Evolutionary conservation across 805 yeast species (phyloP).

Genomic region (Candida insectorum): DNA sequence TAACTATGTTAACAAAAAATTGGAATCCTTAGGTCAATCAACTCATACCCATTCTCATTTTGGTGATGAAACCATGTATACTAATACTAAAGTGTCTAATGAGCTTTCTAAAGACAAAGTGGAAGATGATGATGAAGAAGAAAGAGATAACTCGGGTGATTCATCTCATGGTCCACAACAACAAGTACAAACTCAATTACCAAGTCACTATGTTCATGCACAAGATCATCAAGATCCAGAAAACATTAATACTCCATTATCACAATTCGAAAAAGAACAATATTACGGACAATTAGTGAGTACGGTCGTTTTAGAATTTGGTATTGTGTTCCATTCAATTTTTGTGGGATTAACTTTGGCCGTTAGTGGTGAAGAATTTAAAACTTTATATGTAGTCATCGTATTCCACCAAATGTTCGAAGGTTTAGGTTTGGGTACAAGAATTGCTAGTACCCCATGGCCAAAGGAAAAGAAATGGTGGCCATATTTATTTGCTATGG

Average conservation of each 20-base stretch:
- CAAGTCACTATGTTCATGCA: conserved; percentile 45
- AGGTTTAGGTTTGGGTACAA: conserved; percentile 81
- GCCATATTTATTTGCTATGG: conserved; percentile 57
- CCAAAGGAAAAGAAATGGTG: conserved; percentile 37
- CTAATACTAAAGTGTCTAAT: conserved; percentile 16
- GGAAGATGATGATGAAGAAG: conserved; percentile 15
- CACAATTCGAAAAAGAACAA: conserved; percentile 36
- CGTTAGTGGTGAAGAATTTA: conserved; percentile 74
- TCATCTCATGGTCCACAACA: conserved; percentile 9
- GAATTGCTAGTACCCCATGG: conserved; percentile 44
- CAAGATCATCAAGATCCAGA: conserved; percentile 45
- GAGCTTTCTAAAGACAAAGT: conserved; percentile 1
- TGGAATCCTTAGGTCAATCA: conserved; percentile 13
- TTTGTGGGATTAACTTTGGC: conserved; percentile 78
- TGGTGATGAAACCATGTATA: conserved; percentile 38
- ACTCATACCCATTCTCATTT: conserved; percentile 53
- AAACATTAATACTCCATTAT: conserved; percentile 31
- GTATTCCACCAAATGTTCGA: conserved; percentile 81
- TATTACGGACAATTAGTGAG: conserved; percentile 53
- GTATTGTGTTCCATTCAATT: conserved; percentile 78
- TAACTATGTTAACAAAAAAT: conserved; percentile 39
- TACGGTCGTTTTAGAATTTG: conserved; percentile 62
- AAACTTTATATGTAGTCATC: conserved; percentile 64
- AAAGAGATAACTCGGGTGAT: conserved; percentile 12
- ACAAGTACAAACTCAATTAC: conserved; percentile 18